Conservation (phyloP, 2,329 filamentous ascomycete genomes). For the Neonectria sp. region DNA sequence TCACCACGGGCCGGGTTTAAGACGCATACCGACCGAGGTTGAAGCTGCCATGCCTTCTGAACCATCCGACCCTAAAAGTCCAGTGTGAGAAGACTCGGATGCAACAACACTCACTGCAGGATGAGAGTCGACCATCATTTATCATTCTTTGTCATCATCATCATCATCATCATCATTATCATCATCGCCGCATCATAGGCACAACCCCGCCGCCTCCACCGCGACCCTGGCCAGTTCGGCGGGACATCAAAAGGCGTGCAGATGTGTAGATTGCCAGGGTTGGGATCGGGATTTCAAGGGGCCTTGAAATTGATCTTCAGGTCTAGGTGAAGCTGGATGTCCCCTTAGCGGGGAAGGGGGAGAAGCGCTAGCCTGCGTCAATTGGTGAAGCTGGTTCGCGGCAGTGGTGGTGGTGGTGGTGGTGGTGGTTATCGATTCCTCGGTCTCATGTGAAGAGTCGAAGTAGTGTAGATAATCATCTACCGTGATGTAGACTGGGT, state of each 20-base stretch:
- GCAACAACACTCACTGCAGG: neutral
- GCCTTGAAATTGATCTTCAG: neutral
- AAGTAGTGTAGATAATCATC: neutral
- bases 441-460: conserved; percentile 11
- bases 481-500: neutral
- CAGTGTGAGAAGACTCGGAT: neutral
- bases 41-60: neutral
- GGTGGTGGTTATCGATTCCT: neutral
- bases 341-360: neutral
- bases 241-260: neutral
- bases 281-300: neutral
- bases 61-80: neutral
- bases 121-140: neutral
- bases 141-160: conserved; percentile 5
- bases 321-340: neutral
- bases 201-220: neutral
- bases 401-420: neutral
- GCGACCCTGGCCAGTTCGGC: neutral
- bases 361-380: neutral
- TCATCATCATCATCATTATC: conserved; percentile 8
- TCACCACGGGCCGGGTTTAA: neutral
- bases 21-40: neutral
- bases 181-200: conserved; percentile 20
- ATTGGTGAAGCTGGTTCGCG: neutral
- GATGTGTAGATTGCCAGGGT: neutral